Base-by-base conservation (phyloP, 2,329 filamentous ascomycete genomes). In the Endothia cerciana region DNA sequence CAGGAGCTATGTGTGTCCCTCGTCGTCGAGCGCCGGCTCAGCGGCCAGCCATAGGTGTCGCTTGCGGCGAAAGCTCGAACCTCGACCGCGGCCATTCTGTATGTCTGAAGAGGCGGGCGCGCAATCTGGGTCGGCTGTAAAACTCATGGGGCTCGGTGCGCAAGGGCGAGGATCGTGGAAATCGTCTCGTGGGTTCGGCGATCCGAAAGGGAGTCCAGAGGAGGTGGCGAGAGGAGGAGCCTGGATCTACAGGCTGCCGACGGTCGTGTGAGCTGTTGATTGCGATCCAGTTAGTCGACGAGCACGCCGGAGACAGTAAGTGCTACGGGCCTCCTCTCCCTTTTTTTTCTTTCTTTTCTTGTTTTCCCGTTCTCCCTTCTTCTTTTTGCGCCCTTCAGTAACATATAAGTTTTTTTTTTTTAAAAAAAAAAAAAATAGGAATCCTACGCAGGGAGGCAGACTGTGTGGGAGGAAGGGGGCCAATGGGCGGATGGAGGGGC, bases 51-150 rank as follows among this genome's bases (percentile, higher is more conserved):
- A 79, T 73, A 76, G 71, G 68, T 62, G 60, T 62, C 75, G 75
- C 73, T 77, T 79, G 72, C 77, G 77, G 73, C 78, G 71, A 76
- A 77, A 69, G 75, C 74, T 76, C 81, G 73, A 77, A 85, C 78
- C 71, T 79, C 78, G 78, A 79, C 80, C 75, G 82, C 77, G 76
- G 85, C 84, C 85, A 87, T 87, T 75, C 73, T 84, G 81, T 76
- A 76, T 79, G 76, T 79, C 77, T 70, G 70, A 71, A 72, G 76
- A 78, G 59, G 38, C 58, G 56, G 55, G 75, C 78, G 82, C 76
- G 72, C 79, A 73, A 75, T 75, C 73, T 71, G 71, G 47, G 43
- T 57, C 71, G 70, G 76, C 73, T 77, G 76, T 78, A 77, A 79
- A 75, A 83, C 80, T 80, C 84, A 87, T 87, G 83, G 63, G 65